Base-by-base conservation (phyloP, 176 grass and related monocot genomes). In the Oropetium thomaeum region DNA sequence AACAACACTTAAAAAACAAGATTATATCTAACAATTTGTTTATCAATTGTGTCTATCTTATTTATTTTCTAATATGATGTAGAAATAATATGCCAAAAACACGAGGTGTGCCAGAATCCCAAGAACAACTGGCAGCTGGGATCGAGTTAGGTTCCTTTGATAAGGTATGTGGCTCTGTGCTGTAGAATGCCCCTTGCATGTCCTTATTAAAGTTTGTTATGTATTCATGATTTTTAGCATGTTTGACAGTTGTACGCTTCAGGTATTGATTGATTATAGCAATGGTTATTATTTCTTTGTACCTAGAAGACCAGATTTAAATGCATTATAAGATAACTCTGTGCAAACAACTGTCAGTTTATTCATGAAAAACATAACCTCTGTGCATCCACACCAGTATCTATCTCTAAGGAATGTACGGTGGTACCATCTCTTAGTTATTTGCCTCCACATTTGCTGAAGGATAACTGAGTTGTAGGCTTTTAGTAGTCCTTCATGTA, bases 61-160 rank as follows among this genome's bases (percentile, higher is more conserved):
- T 81, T 66, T 71, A 62, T 89, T 44, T 70, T 13, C 51, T 68
- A 75, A 57, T 78, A 69, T 32, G 55, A 65, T 71, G 59, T 61
- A 99, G 89, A 74, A 83, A 85, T 76, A 86, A 81, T 27, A 62
- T 57, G 54, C 17, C 81, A 26, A 90, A 86, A 65, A 69, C 69
- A 53, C 66, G 54, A 79, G 83, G 77, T 44, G 53, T 69, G 52
- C 63, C 20, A 69, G 73, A 63, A 76, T 25, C 70, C 57, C 43
- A 67, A 85, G 69, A 73, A 48, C 79, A 80, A 14, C 53, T 79
- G 39, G 49, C 69, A 67, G 62, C 78, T 62, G 58, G 70, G 34
- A 83, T 43, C 58, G 88, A 90, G 16, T 80, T 92, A 77, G 80
- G 87, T 77, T 95, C 96, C 37, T 90, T 99, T 88, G 92, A 99